Conservation (phyloP, 805 yeast species). For the Cyberlindnera xishuangbannaensis region DNA sequence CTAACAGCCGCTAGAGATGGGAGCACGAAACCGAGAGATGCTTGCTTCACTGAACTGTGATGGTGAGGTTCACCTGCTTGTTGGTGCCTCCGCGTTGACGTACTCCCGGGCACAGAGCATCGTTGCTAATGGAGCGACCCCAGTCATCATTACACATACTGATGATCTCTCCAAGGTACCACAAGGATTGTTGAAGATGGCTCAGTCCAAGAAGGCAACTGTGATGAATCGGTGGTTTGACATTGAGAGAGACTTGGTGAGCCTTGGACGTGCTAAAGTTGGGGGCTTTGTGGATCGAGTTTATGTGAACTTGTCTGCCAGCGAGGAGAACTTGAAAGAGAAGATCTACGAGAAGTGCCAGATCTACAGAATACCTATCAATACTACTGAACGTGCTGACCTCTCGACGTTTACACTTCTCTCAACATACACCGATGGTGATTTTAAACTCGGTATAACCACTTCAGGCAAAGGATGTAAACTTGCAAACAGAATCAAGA, state of each 20-base stretch:
- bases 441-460: conserved; percentile 74
- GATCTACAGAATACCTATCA: conserved; percentile 70
- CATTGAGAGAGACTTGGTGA: conserved; percentile 37
- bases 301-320: conserved; percentile 48
- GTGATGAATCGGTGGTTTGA: conserved; percentile 32
- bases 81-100: conserved; percentile 47
- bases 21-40: too few relatives aligned
- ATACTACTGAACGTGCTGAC: conserved; percentile 68
- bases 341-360: conserved; percentile 47
- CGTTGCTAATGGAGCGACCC: conserved; percentile 49
- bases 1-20: too few relatives aligned
- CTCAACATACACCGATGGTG: conserved; percentile 66
- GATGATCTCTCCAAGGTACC: conserved; percentile 21
- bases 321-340: conserved; percentile 28
- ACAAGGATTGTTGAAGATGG: conserved; percentile 21
- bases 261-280: conserved; percentile 58
- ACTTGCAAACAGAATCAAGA: conserved; percentile 69
- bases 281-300: conserved; percentile 68
- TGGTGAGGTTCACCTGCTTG: conserved; percentile 50
- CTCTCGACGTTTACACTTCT: conserved; percentile 70
- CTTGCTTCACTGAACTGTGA: conserved; percentile 31
- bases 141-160: conserved; percentile 40
- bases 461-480: conserved; percentile 90
- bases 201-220: conserved; percentile 25
- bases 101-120: conserved; percentile 42